phyloP scores from a whole-genome alignment of 2,329 filamentous ascomycete genomes.

The Alternaria incomplexa region DNA sequence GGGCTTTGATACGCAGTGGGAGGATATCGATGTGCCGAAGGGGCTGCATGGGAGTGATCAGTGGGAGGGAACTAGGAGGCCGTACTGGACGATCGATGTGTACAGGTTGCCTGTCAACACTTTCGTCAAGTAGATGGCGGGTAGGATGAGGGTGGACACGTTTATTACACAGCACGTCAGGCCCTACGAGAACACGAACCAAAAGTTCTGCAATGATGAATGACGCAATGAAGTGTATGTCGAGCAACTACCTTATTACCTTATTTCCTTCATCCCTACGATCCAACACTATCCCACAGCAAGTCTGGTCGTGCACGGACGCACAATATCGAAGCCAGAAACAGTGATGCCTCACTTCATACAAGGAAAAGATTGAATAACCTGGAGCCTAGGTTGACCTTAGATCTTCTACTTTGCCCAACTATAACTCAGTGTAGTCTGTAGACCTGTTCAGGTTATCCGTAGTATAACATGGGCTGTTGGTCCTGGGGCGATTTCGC shows the following conservation, averaged over 20 bases:
- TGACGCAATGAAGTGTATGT: not conserved
- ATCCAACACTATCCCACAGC: not conserved
- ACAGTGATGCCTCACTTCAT: not conserved
- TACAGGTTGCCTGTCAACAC: constrained; percentile 46
- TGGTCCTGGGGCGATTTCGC: not conserved
- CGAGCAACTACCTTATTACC: too few relatives aligned
- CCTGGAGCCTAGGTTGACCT: not conserved
- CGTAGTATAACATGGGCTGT: not conserved
- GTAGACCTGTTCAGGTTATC: not conserved
- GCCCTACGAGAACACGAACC: not conserved
- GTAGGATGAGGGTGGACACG: too few relatives aligned
- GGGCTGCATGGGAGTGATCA: constrained; percentile 44
- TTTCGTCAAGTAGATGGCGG: constrained; percentile 33
- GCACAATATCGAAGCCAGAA: not conserved
- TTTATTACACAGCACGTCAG: not conserved
- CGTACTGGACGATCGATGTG: constrained; percentile 48
- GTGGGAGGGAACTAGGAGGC: constrained; percentile 44
- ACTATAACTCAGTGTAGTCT: not conserved
- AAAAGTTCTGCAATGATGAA: not conserved
- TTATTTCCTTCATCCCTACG: not conserved
- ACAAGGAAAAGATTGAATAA: not conserved
- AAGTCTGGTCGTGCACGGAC: not conserved
- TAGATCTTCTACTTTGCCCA: not conserved
- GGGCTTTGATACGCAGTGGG: constrained; percentile 46
- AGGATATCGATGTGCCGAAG: constrained; percentile 42